These are phyloP conservation scores for Sporothrix brasiliensis DNA, from an alignment of 2,329 filamentous ascomycete genomes.

Conservation along the genomic window DNA sequence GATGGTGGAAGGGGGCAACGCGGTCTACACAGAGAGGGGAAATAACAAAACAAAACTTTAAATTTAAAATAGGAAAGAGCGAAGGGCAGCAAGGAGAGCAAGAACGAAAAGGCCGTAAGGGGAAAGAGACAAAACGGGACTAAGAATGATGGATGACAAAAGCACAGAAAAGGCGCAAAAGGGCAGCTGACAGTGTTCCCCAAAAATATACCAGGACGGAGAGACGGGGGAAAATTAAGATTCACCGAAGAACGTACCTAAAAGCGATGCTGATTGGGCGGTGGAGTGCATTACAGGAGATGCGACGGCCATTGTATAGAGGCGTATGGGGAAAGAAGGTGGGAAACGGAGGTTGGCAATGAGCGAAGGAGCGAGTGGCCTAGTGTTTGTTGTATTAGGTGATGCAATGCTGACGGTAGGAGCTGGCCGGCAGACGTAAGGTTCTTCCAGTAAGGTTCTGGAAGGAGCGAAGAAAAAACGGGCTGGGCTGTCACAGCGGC, in stretches of 20 bases:
- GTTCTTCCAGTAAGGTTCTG: background rate
- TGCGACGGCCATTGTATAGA: conserved; percentile 41
- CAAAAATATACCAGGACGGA: background rate
- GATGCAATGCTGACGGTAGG: background rate
- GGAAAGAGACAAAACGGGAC: conserved; percentile 16
- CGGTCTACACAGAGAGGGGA: background rate
- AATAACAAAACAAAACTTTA: conserved; percentile 9
- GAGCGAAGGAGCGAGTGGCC: conserved; percentile 14
- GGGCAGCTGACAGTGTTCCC: conserved; percentile 17
- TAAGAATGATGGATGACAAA: conserved; percentile 16
- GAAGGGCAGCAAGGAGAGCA: background rate
- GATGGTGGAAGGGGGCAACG: background rate
- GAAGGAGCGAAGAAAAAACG: conserved; percentile 10
- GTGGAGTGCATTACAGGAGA: conserved; percentile 40
- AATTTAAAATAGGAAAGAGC: conserved; percentile 17
- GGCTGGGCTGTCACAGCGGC: background rate
- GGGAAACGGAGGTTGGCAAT: conserved; percentile 14
- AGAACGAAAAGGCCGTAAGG: background rate
- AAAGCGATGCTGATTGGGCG: conserved; percentile 39
- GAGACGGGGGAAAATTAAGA: background rate
- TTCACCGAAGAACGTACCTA: conserved; percentile 40
- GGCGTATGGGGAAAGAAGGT: background rate
- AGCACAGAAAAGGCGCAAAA: conserved; percentile 25
- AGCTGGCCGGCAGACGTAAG: background rate
- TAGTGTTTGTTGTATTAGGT: background rate